Conservation (phyloP, 169 alveolate genomes). For the Cryptosporidium felis region DNA sequence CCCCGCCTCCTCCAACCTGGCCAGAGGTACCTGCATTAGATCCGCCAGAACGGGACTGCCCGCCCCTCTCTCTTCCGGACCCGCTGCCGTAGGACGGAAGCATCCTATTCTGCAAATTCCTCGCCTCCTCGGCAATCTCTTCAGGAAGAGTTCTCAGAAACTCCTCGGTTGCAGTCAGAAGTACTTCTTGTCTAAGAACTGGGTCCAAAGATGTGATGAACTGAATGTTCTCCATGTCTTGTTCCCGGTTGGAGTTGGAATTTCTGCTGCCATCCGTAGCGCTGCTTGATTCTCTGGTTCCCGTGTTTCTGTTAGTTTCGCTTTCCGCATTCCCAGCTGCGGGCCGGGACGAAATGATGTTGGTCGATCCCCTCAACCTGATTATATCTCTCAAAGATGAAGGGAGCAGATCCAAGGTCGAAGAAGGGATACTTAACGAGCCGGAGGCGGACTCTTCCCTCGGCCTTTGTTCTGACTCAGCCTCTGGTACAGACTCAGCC, state of each 20-base stretch:
- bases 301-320: too few relatives aligned
- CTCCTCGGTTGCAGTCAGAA: constrained; percentile 79
- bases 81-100: constrained; percentile 24
- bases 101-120: constrained; percentile 74
- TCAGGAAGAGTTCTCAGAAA: constrained; percentile 78
- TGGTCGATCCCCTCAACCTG: constrained; percentile 9
- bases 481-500: too few relatives aligned
- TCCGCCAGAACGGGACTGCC: background rate
- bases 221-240: constrained; percentile 79
- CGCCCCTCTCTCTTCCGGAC: constrained; percentile 5
- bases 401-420: constrained; percentile 35
- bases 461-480: constrained; percentile 14
- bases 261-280: too few relatives aligned
- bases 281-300: too few relatives aligned
- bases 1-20: background rate
- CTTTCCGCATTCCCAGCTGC: too few relatives aligned
- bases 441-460: background rate
- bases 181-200: constrained; percentile 80
- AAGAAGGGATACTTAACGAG: constrained; percentile 13
- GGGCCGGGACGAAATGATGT: too few relatives aligned
- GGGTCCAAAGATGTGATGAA: constrained; percentile 83
- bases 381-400: constrained; percentile 44
- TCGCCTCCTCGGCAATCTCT: constrained; percentile 80
- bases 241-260: constrained; percentile 13
- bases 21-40: background rate